A percentile compares a stretch with the other conserved stretches of the same genome.
phyloP scores from a whole-genome alignment of 2,329 filamentous ascomycete genomes.

The Diplodia corticola region DNA sequence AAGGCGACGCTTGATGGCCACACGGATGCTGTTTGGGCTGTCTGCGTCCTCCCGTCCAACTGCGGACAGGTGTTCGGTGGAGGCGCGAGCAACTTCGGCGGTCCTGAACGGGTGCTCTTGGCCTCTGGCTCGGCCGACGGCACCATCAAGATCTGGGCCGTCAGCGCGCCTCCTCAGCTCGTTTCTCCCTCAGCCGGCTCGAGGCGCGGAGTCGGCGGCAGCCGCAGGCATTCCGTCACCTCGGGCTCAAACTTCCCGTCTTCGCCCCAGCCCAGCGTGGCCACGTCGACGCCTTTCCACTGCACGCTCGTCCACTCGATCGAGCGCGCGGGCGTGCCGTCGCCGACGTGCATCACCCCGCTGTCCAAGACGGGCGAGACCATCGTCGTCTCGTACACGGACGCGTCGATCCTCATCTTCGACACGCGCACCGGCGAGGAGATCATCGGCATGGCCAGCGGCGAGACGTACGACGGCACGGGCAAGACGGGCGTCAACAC shows the following conservation, averaged over 20 bases:
- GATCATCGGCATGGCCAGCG: slow-evolving; percentile 86
- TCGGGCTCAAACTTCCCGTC: slow-evolving; percentile 90
- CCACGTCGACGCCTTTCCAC: slow-evolving; percentile 82
- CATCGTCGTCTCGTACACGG: slow-evolving; percentile 90
- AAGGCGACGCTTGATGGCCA: slow-evolving; percentile 94
- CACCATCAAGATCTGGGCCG: slow-evolving; percentile 88
- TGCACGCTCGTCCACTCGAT: slow-evolving; percentile 89
- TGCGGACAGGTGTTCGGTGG: slow-evolving; percentile 76
- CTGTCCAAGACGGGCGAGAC: slow-evolving; percentile 79
- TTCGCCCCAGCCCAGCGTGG: slow-evolving; percentile 84
- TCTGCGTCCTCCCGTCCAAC: slow-evolving; percentile 87
- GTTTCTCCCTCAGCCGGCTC: slow-evolving; percentile 75
- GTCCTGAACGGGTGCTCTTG: slow-evolving; percentile 82
- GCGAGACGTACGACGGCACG: slow-evolving; percentile 90
- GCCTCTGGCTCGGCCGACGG: slow-evolving; percentile 91
- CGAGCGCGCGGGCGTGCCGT: slow-evolving; percentile 65
- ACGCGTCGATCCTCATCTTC: slow-evolving; percentile 87
- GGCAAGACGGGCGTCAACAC: slow-evolving; percentile 82
- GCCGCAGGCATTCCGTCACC: slow-evolving; percentile 87
- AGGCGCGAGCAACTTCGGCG: slow-evolving; percentile 70
- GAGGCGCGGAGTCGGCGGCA: slow-evolving; percentile 68
- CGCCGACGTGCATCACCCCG: slow-evolving; percentile 89
- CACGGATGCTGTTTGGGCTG: slow-evolving; percentile 92
- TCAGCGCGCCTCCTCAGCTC: slow-evolving; percentile 84
- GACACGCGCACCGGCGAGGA: slow-evolving; percentile 91